phyloP scores from a whole-genome alignment of 2,329 filamentous ascomycete species.

The Microdochium trichocladiopsis region DNA sequence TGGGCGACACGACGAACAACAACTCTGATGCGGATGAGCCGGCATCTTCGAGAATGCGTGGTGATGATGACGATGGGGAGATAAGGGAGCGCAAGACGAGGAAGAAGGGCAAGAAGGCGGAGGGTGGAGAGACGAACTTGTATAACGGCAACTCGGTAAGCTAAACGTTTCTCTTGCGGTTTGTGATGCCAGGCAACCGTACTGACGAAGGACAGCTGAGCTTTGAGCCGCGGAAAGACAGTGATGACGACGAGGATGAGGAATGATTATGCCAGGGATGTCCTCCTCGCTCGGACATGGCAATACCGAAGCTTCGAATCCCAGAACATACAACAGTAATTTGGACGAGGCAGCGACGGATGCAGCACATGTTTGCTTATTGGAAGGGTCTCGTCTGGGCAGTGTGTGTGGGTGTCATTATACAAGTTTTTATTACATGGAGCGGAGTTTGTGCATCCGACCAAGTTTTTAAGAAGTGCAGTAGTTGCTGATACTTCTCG shows the following conservation, averaged over 20 bases:
- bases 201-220: neutral
- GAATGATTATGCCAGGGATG: neutral
- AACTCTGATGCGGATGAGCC: neutral
- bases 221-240: neutral
- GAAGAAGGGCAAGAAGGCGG: neutral
- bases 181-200: neutral
- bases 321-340: too few relatives aligned
- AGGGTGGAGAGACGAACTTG: neutral
- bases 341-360: too few relatives aligned
- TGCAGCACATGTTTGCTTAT: too few relatives aligned
- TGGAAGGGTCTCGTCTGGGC: too few relatives aligned
- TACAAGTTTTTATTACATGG: constrained; percentile 1
- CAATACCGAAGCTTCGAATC: too few relatives aligned
- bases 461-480: neutral
- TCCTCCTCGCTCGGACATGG: too few relatives aligned
- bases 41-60: neutral
- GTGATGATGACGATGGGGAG: neutral
- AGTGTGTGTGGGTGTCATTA: neutral
- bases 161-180: constrained; percentile 5
- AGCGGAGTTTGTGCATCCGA: neutral
- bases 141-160: constrained; percentile 1
- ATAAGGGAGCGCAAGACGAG: neutral
- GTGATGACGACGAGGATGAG: neutral
- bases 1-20: neutral
- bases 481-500: too few relatives aligned